A percentile compares a stretch with the other conserved stretches of the same genome.
These are phyloP conservation scores for Taphrina flavorubra DNA, from an alignment of 1,139 yeast species.

Conservation along the genomic window DNA sequence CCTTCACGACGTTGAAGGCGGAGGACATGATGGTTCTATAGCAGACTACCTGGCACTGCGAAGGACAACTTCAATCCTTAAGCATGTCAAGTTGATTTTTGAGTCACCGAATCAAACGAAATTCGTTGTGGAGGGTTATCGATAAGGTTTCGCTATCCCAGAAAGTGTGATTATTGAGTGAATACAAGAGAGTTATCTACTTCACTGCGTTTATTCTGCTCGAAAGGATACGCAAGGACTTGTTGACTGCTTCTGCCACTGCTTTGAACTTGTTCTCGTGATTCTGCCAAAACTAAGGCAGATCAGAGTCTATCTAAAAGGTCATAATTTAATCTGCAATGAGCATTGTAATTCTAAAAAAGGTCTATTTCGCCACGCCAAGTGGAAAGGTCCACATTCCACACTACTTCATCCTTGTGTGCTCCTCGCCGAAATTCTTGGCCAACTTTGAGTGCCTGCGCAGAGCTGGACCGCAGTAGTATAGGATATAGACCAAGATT, in stretches of 20 bases:
- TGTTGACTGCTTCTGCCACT: too few species aligned
- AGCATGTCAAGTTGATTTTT: background rate
- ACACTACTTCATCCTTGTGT: background rate
- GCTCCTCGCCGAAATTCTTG: conserved; percentile 8
- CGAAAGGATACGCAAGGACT: too few species aligned
- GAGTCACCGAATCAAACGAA: background rate
- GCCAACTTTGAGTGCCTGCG: conserved; percentile 38
- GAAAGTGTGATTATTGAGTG: background rate
- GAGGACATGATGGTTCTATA: conserved; percentile 14
- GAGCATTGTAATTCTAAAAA: too few species aligned
- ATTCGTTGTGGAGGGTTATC: conserved; percentile 20
- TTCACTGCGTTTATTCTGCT: too few species aligned
- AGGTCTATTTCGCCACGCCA: too few species aligned
- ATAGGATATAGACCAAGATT: conserved; percentile 33
- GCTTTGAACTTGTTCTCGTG: too few species aligned
- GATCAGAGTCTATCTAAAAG: too few species aligned
- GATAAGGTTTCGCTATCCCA: conserved; percentile 4
- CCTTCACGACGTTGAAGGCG: conserved; percentile 70
- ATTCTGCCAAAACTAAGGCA: too few species aligned
- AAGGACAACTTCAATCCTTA: background rate
- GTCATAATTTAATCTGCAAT: too few species aligned
- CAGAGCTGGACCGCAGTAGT: conserved; percentile 41
- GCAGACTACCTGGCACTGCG: background rate
- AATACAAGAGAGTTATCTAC: background rate
- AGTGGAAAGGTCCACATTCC: too few species aligned